These are phyloP conservation scores for Halophytophthora batemanensis DNA, from an alignment of 352 stramenopile species.

Conservation along the genomic window DNA sequence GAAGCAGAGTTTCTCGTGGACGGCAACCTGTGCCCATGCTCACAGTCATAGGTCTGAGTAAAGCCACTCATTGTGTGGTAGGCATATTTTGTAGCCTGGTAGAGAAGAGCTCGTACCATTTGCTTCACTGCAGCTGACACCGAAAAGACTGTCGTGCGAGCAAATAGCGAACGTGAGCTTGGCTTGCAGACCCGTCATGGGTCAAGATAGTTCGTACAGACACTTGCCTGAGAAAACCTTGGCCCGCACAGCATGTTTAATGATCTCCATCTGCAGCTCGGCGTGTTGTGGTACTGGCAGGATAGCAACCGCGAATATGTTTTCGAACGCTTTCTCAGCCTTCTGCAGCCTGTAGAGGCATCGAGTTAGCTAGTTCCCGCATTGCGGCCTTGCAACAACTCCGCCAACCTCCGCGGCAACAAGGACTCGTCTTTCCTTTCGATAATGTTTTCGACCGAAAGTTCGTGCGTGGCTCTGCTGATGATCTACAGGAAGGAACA, in stretches of 20 bases:
- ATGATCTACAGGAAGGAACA: constrained; percentile 30
- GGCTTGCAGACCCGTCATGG: too few species aligned
- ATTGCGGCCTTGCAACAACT: background rate
- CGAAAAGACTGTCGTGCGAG: constrained; percentile 24
- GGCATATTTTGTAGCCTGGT: too few species aligned
- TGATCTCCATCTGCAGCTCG: constrained; percentile 44
- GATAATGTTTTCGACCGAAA: constrained; percentile 36
- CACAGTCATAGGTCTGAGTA: constrained; percentile 1
- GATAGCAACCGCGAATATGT: constrained; percentile 51
- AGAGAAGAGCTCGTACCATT: constrained; percentile 31
- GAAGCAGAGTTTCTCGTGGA: constrained; percentile 56
- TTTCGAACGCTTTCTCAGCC: constrained; percentile 58
- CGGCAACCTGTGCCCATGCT: constrained; percentile 27
- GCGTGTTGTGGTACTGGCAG: constrained; percentile 38
- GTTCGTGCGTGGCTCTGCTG: constrained; percentile 30
- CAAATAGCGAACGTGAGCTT: background rate
- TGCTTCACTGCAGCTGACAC: constrained; percentile 34
- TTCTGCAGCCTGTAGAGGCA: constrained; percentile 34
- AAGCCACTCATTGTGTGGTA: background rate
- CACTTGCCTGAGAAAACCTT: constrained; percentile 46
- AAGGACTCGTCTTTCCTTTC: constrained; percentile 30
- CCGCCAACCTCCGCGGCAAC: background rate
- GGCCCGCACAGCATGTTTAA: constrained; percentile 33
- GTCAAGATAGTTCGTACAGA: background rate
- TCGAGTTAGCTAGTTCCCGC: background rate